These are phyloP conservation scores for Phytopythium boreale DNA, from an alignment of 352 stramenopile species.

Conservation along the genomic window DNA sequence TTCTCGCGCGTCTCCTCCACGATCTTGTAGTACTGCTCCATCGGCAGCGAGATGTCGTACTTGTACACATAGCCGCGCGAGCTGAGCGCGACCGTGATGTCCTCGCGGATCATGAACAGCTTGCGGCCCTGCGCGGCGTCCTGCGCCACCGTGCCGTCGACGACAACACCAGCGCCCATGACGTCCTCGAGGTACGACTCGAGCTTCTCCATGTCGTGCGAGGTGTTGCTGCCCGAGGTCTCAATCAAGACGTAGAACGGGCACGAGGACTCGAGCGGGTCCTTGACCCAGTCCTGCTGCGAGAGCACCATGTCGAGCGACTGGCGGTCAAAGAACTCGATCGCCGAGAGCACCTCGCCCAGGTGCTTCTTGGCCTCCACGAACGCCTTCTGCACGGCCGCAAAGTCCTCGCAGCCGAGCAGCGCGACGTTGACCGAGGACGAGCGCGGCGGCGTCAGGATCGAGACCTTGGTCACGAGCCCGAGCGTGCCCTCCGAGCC, in stretches of 20 bases:
- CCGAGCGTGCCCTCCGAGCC: constrained; percentile 96
- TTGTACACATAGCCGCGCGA: constrained; percentile 94
- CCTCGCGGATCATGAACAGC: constrained; percentile 95
- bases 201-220: constrained; percentile 93
- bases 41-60: constrained; percentile 96
- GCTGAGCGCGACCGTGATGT: constrained; percentile 88
- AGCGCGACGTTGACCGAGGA: constrained; percentile 87
- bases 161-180: constrained; percentile 64
- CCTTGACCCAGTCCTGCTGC: constrained; percentile 65
- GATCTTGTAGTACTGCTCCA: constrained; percentile 91
- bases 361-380: constrained; percentile 84
- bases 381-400: constrained; percentile 77
- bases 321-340: constrained; percentile 95
- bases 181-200: constrained; percentile 80
- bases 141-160: constrained; percentile 92
- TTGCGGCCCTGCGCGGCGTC: constrained; percentile 88
- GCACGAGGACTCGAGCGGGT: constrained; percentile 57
- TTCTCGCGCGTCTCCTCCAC: constrained; percentile 69
- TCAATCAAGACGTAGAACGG: constrained; percentile 96
- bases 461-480: constrained; percentile 92
- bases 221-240: constrained; percentile 89
- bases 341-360: constrained; percentile 93
- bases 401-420: constrained; percentile 89
- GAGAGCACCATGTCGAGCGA: constrained; percentile 86
- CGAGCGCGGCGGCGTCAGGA: constrained; percentile 69